Evolutionary conservation across 164 flowering plant genomes (phyloP), one percentile per base, ranked within the genome.

Genomic region (Paratinospora sagittata): DNA sequence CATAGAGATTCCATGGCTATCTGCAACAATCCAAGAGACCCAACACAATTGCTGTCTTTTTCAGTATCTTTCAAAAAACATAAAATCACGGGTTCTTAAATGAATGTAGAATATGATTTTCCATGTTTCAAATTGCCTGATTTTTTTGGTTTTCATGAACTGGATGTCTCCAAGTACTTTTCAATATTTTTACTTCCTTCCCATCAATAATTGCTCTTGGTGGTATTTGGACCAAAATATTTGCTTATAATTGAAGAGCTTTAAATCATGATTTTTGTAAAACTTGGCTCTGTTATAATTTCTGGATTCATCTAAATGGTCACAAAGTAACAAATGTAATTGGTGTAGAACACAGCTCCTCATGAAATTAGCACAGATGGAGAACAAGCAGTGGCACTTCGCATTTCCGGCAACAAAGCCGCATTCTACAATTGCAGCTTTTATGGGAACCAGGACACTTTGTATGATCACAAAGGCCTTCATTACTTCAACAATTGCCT

Each of bases 371-470:
- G 90, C 60, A 14, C 78, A 5, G 9, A 0, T 0, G 85, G 80
- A 65, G 85, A 73, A 3, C 97, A 90, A 75, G 93, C 86, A 0
- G 93, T 86, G 74, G 97, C 97, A 4, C 71, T 91, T 13, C 79
- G 90, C 0, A 79, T 87, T 23, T 82, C 89, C 13, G 95, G 93
- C 13, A 79, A 75, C 64, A 88, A 88, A 69, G 86, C 88, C 2
- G 85, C 92, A 33, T 88, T 91, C 64, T 87, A 87, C 71, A 85
- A 85, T 36, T 88, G 93, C 74, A 86, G 87, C 27, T 85, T 92
- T 36, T 80, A 74, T 70, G 91, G 97, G 0, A 1, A 33, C 63
- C 97, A 89, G 75, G 93, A 87, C 79, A 89, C 93, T 3, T 85
- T 92, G 12, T 89, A 84, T 69, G 93, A 90, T 74, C 88, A 87